phyloP scores from a whole-genome alignment of 2,329 filamentous ascomycete genomes.

The Huntiella decipiens region DNA sequence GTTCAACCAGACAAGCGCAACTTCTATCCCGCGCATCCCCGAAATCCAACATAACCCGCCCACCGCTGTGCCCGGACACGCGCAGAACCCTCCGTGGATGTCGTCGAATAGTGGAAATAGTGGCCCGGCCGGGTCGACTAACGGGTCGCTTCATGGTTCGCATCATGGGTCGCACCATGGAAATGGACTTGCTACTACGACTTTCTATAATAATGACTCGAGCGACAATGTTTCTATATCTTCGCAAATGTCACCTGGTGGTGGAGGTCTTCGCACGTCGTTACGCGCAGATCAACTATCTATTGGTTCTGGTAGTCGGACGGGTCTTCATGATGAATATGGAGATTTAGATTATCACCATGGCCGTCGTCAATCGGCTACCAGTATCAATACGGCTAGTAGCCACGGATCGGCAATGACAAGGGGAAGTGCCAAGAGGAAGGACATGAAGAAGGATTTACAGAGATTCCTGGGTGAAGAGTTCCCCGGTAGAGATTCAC shows the following conservation, averaged over 20 bases:
- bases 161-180: constrained; percentile 15
- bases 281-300: constrained; percentile 9
- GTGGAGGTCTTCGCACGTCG: constrained; percentile 25
- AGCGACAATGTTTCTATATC: constrained; percentile 44
- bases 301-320: constrained; percentile 15
- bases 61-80: constrained; percentile 32
- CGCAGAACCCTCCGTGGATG: constrained; percentile 42
- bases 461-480: constrained; percentile 90
- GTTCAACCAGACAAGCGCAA: not conserved
- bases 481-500: constrained; percentile 53
- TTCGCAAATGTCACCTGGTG: constrained; percentile 50
- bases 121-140: constrained; percentile 4
- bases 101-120: constrained; percentile 16
- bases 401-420: constrained; percentile 65
- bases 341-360: constrained; percentile 38
- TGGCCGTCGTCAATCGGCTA: constrained; percentile 64
- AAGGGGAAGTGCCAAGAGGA: constrained; percentile 50
- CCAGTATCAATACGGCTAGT: constrained; percentile 69
- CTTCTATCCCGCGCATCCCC: constrained; percentile 24
- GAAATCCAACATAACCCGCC: constrained; percentile 41
- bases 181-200: constrained; percentile 27
- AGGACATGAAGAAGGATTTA: constrained; percentile 26
- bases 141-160: constrained; percentile 10
- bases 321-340: constrained; percentile 26
- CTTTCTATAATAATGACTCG: constrained; percentile 55